Evolutionary conservation across 1,284 basidiomycete species (phyloP).

Genomic region (Peniophora sp.): DNA sequence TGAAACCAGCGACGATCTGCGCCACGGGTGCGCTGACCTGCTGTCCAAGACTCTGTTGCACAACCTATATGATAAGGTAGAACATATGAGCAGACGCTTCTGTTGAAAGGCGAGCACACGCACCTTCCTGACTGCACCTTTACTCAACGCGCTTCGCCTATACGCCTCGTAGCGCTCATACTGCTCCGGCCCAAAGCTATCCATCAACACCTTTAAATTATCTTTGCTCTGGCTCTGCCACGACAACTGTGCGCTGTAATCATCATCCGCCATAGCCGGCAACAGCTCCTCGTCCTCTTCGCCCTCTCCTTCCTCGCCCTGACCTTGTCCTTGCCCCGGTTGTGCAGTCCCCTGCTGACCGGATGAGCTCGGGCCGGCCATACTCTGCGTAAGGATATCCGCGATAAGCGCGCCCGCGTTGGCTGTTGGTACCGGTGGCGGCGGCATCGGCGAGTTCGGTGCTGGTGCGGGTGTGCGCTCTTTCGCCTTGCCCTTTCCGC

Average conservation of each 20-base stretch:
- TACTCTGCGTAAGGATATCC: background rate
- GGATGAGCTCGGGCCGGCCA: conserved; percentile 7
- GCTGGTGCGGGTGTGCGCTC: conserved; percentile 9
- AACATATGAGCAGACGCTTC: background rate
- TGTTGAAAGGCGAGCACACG: conserved; percentile 8
- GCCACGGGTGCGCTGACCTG: conserved; percentile 83
- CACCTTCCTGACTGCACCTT: conserved; percentile 76
- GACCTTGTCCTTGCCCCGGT: conserved; percentile 6
- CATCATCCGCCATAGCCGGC: conserved; percentile 79
- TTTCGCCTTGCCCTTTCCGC: conserved; percentile 9
- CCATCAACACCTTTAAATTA: conserved; percentile 80
- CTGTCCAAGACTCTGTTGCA: conserved; percentile 77
- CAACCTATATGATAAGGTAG: conserved; percentile 45
- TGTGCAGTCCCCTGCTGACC: conserved; percentile 6
- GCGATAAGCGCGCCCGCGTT: conserved; percentile 3
- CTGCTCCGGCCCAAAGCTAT: conserved; percentile 78
- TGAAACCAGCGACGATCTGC: conserved; percentile 82
- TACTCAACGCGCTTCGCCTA: conserved; percentile 74
- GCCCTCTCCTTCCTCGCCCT: conserved; percentile 32
- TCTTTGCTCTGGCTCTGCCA: conserved; percentile 81
- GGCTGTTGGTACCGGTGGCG: background rate
- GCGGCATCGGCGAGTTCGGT: conserved; percentile 12
- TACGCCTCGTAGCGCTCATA: conserved; percentile 88
- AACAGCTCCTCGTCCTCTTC: conserved; percentile 70
- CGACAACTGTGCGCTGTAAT: conserved; percentile 70